These are phyloP conservation scores for Solanum hybrid DNA, from an alignment of 305 asterid genomes.

Conservation along the genomic window DNA sequence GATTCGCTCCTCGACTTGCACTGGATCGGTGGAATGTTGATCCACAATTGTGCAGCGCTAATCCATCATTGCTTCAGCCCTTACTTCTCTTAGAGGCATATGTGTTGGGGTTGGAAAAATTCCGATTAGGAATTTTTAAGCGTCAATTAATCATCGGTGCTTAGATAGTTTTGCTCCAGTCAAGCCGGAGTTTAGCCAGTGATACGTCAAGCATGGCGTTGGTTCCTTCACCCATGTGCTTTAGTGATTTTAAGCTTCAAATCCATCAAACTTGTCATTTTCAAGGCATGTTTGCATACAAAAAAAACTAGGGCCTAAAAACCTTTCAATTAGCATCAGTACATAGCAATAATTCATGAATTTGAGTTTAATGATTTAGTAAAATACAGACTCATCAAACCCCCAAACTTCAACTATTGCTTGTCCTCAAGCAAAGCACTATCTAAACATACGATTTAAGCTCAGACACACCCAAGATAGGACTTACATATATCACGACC, in stretches of 20 bases:
- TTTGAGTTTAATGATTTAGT: no score
- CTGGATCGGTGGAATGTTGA: neutral
- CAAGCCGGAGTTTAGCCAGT: neutral
- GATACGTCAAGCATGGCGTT: neutral
- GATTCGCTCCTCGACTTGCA: neutral
- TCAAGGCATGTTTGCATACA: neutral
- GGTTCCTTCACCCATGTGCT: neutral
- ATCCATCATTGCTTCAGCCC: neutral
- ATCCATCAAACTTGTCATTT: neutral
- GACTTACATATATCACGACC: neutral
- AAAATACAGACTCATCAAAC: no score
- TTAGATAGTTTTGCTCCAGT: neutral
- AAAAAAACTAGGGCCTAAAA: no score
- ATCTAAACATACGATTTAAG: neutral
- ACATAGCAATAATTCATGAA: no score
- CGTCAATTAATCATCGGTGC: neutral
- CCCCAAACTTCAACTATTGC: neutral
- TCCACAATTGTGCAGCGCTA: neutral
- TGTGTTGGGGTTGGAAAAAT: neutral
- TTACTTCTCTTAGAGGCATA: neutral
- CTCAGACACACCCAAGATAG: neutral
- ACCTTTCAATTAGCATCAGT: no score
- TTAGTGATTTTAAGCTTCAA: neutral
- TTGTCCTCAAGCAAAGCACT: neutral
- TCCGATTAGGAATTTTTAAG: neutral